These are phyloP conservation scores for Globisporangium okanoganense DNA, from an alignment of 352 stramenopile genomes.

Conservation along the genomic window DNA sequence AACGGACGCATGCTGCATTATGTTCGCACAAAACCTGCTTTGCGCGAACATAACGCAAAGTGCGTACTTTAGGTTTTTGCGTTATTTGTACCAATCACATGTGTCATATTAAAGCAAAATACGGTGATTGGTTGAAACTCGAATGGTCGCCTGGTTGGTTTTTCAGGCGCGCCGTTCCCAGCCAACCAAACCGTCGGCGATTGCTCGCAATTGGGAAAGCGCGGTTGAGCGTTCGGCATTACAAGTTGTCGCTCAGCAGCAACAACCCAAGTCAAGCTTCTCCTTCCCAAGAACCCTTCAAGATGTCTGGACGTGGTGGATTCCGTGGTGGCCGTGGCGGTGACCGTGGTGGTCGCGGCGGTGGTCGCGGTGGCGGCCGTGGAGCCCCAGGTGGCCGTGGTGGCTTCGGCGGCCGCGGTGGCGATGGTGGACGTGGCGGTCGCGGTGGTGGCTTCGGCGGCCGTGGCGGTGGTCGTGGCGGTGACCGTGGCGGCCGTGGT, in stretches of 20 bases:
- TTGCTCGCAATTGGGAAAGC: neutral
- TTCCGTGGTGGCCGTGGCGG: constrained; percentile 42
- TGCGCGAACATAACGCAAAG: too few species aligned
- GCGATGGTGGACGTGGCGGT: constrained; percentile 44
- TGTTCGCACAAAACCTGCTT: too few species aligned
- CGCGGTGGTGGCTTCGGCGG: constrained; percentile 48
- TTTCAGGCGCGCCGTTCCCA: too few species aligned
- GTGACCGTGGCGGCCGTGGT: constrained; percentile 31
- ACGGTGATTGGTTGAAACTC: too few species aligned
- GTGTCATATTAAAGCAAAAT: too few species aligned
- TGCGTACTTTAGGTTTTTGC: too few species aligned
- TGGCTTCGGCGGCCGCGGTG: constrained; percentile 51
- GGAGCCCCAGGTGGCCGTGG: constrained; percentile 34
- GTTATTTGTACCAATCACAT: too few species aligned
- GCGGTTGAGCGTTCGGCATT: neutral
- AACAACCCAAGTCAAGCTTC: constrained; percentile 14
- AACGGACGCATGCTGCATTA: too few species aligned
- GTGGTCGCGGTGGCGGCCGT: constrained; percentile 44
- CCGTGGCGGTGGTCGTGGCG: constrained; percentile 37
- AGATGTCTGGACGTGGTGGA: constrained; percentile 22
- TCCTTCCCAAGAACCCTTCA: neutral
- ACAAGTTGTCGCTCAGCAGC: constrained; percentile 6
- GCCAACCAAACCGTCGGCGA: neutral
- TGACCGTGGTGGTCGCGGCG: constrained; percentile 41
- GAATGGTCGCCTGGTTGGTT: too few species aligned